Base-by-base conservation (phyloP, 495 filamentous ascomycete genomes). In the Xylaria venustula region DNA sequence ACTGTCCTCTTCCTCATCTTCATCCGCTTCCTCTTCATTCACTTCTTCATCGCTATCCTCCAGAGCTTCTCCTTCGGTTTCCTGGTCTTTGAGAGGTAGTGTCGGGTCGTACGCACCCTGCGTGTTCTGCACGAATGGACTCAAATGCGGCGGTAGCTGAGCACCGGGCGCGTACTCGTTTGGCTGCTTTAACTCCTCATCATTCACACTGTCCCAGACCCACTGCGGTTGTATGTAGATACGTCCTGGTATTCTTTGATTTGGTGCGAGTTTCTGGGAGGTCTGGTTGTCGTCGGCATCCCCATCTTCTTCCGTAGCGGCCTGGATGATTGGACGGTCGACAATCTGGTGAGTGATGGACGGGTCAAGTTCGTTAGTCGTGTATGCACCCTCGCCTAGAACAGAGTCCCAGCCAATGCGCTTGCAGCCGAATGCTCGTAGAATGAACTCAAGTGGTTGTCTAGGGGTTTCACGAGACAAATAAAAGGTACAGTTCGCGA, bases 181-280 rank as follows among this genome's bases (percentile, higher is more conserved):
- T 12, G 93, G 87, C 37, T 89, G 82, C 63, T 97, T 88, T 37
- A 98, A 76, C 73, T 90, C 90, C 41, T 90, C 90, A 25, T 90
- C 87, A 73, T 98, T 98, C 65, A 97, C 77, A 69, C 89, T 91
- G 64, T 98, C 94, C 94, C 94, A 98, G 14, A 98, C 84, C 92
- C 96, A 98, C 71, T 98, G 94, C 20, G 94, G 94, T 76, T 98
- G 94, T 49, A 98, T 74, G 65, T 98, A 98, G 46, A 87, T 92
- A 48, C 94, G 81, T 23, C 92, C 93, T 7, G 93, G 92, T 60
- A 97, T 87, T 34, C 93, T 84, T 58, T 85, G 83, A 68, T 80
- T 79, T 25, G 67, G 79, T 63, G 55, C 84, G 66, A 83, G 77
- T 66, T 73, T 79, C 68, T 77, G 79, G 46, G 69, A 70, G 64